A percentile compares a stretch with the other conserved stretches of the same genome.
Evolutionary conservation across 495 filamentous ascomycete genomes (phyloP).

Genomic region (Letharia columbiana): DNA sequence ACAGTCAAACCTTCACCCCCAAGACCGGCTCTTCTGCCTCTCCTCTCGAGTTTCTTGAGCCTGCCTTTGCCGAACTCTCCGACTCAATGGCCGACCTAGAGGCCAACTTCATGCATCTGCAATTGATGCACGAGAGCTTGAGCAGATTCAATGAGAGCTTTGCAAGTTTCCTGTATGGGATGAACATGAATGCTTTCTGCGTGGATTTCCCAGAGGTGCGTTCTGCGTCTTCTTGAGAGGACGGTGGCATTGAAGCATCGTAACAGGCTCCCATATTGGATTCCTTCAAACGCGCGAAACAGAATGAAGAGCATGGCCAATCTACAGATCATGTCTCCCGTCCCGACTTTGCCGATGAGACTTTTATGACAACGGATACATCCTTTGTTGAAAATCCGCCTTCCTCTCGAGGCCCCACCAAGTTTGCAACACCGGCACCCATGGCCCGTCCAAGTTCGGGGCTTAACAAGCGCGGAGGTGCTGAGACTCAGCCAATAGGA

Average conservation of each 20-base stretch:
- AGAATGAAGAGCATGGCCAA: conserved; percentile 37
- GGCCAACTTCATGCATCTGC: conserved; percentile 93
- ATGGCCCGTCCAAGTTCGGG: conserved; percentile 32
- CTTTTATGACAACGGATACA: conserved; percentile 94
- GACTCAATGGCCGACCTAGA: conserved; percentile 94
- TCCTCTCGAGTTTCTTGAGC: conserved; percentile 76
- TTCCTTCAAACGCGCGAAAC: conserved; percentile 63
- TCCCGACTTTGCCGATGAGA: conserved; percentile 55
- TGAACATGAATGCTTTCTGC: conserved; percentile 99
- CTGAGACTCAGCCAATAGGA: conserved; percentile 26
- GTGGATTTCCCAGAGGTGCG: conserved; percentile 92
- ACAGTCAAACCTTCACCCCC: conserved; percentile 48
- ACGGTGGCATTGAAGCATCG: background rate
- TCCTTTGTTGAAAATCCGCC: conserved; percentile 88
- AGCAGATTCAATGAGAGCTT: conserved; percentile 94
- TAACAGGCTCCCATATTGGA: conserved; percentile 54
- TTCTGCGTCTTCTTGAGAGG: background rate
- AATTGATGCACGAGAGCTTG: conserved; percentile 93
- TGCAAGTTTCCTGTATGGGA: conserved; percentile 84
- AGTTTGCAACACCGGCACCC: conserved; percentile 49
- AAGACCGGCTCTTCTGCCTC: conserved; percentile 46
- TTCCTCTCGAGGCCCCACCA: conserved; percentile 58
- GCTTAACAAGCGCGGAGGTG: conserved; percentile 31
- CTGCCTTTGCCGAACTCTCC: conserved; percentile 83
- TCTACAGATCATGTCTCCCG: conserved; percentile 16